phyloP scores from a whole-genome alignment of 139 green algal genomes.

The Chlorella ohadii region DNA sequence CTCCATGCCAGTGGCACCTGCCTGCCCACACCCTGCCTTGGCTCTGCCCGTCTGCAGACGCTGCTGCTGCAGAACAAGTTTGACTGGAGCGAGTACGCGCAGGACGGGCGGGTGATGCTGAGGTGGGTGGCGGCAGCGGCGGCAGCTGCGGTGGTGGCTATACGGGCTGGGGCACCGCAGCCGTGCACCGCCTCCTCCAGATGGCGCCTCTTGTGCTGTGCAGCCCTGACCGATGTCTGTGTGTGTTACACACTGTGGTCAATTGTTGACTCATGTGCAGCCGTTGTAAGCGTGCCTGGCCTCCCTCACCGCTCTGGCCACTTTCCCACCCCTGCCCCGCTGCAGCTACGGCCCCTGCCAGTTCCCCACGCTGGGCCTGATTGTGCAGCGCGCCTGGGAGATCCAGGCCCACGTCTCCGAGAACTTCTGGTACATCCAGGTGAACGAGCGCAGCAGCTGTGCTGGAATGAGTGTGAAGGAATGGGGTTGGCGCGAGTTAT shows the following conservation, averaged over 20 bases:
- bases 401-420: constrained; percentile 93
- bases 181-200: too few relatives aligned
- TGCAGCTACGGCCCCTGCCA: constrained; percentile 94
- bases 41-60: constrained; percentile 74
- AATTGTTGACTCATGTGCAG: too few relatives aligned
- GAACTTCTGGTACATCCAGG: constrained; percentile 91
- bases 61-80: constrained; percentile 91
- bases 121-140: constrained; percentile 34
- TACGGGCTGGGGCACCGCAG: too few relatives aligned
- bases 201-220: too few relatives aligned
- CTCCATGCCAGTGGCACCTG: not conserved
- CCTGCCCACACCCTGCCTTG: not conserved
- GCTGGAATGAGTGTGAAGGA: too few relatives aligned
- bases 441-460: too few relatives aligned
- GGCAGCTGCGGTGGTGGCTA: too few relatives aligned
- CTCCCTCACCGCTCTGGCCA: not conserved
- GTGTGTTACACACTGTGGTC: too few relatives aligned
- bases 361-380: constrained; percentile 97
- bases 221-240: too few relatives aligned
- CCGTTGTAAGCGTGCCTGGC: too few relatives aligned
- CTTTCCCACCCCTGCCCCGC: not conserved
- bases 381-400: constrained; percentile 97
- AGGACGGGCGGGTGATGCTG: constrained; percentile 58
- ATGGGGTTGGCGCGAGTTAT: too few relatives aligned
- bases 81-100: constrained; percentile 59